phyloP scores from a whole-genome alignment of 352 stramenopile species.

The Globisporangium radiosum region DNA sequence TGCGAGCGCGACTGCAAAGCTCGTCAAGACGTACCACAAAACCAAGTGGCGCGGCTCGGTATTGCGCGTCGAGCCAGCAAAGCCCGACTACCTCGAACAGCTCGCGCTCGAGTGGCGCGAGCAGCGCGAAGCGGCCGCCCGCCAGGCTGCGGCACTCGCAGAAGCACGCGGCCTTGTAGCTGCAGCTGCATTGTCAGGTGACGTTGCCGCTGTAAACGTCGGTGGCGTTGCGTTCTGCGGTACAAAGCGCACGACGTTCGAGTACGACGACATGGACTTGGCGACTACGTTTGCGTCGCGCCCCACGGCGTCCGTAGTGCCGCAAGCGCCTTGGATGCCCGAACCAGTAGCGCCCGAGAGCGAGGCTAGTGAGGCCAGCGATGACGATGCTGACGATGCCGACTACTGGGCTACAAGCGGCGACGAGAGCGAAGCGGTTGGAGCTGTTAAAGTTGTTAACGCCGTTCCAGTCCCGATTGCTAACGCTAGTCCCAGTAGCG shows the following conservation, averaged over 20 bases:
- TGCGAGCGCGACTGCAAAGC: conserved; percentile 21
- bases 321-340: neutral
- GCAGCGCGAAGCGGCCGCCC: neutral
- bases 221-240: conserved; percentile 22
- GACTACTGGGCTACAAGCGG: conserved; percentile 17
- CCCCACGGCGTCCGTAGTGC: too few species aligned
- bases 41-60: conserved; percentile 68
- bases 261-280: conserved; percentile 12
- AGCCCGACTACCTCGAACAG: conserved; percentile 37
- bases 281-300: conserved; percentile 3
- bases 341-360: neutral
- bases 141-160: conserved; percentile 1
- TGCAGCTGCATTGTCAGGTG: neutral
- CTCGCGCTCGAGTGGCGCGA: conserved; percentile 36
- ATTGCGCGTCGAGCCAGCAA: conserved; percentile 52
- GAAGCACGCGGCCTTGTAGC: conserved; percentile 5
- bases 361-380: neutral
- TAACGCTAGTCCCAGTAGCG: neutral
- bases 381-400: conserved; percentile 8
- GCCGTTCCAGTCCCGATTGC: neutral
- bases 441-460: neutral
- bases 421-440: conserved; percentile 3
- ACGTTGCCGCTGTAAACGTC: conserved; percentile 13
- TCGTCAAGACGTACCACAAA: conserved; percentile 60
- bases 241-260: conserved; percentile 18